A percentile compares a stretch with the other conserved stretches of the same genome.
These are phyloP conservation scores for Uronychia binucleata DNA, from an alignment of 73 alveolate species.

Conservation along the genomic window DNA sequence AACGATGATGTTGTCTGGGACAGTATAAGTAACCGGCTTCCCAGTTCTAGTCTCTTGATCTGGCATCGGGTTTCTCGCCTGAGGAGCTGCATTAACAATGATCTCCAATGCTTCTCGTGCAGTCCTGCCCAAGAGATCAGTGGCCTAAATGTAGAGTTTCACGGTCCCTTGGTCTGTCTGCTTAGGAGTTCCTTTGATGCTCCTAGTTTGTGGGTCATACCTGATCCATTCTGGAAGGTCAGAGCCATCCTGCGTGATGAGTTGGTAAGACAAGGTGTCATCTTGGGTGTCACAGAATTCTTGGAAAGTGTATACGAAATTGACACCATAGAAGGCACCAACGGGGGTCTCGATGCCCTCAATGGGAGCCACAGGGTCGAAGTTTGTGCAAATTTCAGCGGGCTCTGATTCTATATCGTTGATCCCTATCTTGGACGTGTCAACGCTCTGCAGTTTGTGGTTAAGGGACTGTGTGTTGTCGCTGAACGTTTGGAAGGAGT, in stretches of 20 bases:
- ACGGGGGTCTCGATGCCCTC: conserved; percentile 25
- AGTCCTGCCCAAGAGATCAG: not conserved
- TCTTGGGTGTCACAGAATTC: conserved; percentile 21
- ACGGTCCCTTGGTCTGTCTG: not conserved
- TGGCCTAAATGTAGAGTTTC: not conserved
- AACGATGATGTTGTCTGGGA: not conserved
- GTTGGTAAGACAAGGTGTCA: not conserved
- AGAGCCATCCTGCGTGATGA: not conserved
- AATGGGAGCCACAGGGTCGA: conserved; percentile 9
- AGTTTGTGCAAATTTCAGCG: conserved; percentile 18
- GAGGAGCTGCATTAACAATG: not conserved
- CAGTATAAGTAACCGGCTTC: not conserved
- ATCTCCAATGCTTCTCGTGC: not conserved
- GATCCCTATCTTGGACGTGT: not conserved
- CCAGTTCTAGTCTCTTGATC: not conserved
- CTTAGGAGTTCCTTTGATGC: not conserved
- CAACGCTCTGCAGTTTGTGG: not conserved
- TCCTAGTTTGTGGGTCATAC: not conserved
- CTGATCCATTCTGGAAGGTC: not conserved
- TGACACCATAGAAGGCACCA: conserved; percentile 1
- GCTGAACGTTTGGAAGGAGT: not conserved
- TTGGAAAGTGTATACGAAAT: not conserved
- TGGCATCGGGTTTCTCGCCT: not conserved
- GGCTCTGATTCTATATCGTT: not conserved
- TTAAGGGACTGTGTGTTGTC: not conserved